Evolutionary conservation across 176 grass and related monocot species (phyloP).

Genomic region (Lolium multiflorum): DNA sequence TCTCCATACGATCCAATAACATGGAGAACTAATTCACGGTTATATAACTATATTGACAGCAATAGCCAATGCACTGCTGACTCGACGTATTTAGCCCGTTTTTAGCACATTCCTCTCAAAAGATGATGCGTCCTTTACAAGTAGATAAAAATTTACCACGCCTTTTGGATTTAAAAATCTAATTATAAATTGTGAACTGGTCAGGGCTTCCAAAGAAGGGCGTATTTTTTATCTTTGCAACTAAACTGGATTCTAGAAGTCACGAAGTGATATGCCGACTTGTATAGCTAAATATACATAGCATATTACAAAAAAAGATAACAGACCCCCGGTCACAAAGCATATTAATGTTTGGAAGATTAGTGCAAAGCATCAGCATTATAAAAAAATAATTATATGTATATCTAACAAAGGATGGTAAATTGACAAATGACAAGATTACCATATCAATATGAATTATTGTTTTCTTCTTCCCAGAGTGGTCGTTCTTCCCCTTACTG

Average conservation of each 20-base stretch:
- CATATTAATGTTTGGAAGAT: slow-evolving; percentile 6
- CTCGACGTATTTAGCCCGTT: not conserved
- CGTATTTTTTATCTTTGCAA: slow-evolving; percentile 17
- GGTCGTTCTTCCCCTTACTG: slow-evolving; percentile 48
- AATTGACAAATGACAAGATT: slow-evolving; percentile 36
- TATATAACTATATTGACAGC: not conserved
- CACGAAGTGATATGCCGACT: not conserved
- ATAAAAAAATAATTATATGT: slow-evolving; percentile 15
- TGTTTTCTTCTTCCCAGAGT: slow-evolving; percentile 57
- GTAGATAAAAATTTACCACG: slow-evolving; percentile 3
- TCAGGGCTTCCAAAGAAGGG: slow-evolving; percentile 7
- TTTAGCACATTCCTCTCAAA: slow-evolving; percentile 5
- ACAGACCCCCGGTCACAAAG: not conserved
- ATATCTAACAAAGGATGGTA: slow-evolving; percentile 12
- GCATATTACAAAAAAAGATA: not conserved
- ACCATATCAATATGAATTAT: slow-evolving; percentile 97
- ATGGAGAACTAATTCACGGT: slow-evolving; percentile 7
- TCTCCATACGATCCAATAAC: not conserved
- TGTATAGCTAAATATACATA: slow-evolving; percentile 16
- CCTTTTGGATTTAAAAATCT: not conserved
- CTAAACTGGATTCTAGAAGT: slow-evolving; percentile 2
- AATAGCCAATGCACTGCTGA: not conserved
- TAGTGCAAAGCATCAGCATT: slow-evolving; percentile 35
- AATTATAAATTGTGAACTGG: slow-evolving; percentile 6
- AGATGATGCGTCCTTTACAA: not conserved